A percentile compares a stretch with the other conserved stretches of the same genome.
phyloP scores from a whole-genome alignment of 129 eudicot genomes.

The Saposhnikovia divaricata region DNA sequence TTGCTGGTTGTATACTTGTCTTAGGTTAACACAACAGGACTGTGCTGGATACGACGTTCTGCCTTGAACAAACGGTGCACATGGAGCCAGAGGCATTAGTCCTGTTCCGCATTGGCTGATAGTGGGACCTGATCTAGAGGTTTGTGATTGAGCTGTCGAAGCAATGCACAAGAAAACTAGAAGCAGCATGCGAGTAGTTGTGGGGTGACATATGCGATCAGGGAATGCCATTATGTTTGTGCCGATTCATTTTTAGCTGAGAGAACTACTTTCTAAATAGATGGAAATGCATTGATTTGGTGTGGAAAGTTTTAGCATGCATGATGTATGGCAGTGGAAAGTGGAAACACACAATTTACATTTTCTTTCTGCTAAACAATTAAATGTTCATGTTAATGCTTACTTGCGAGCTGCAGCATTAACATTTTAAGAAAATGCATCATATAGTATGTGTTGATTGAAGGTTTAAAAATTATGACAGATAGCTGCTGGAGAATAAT shows the following conservation, averaged over 20 bases:
- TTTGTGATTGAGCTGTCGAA: constrained; percentile 12
- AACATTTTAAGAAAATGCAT: neutral
- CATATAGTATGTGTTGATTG: neutral
- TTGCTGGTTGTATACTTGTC: constrained; percentile 23
- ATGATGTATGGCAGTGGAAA: constrained; percentile 7
- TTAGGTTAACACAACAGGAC: constrained; percentile 32
- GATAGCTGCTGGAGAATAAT: neutral
- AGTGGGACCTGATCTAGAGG: constrained; percentile 15
- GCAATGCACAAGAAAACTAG: constrained; percentile 15
- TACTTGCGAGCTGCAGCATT: neutral
- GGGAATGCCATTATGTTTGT: constrained; percentile 8
- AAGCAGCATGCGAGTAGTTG: neutral
- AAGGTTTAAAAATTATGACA: neutral
- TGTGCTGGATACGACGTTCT: constrained; percentile 19
- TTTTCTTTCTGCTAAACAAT: constrained; percentile 3
- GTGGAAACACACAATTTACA: constrained; percentile 4
- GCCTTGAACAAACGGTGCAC: constrained; percentile 50
- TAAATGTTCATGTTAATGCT: neutral
- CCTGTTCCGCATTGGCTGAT: constrained; percentile 25
- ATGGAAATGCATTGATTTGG: constrained; percentile 15
- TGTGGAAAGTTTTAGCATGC: constrained; percentile 22
- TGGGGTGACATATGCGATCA: neutral
- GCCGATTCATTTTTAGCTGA: neutral
- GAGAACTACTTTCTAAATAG: constrained; percentile 2
- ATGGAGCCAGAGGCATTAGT: constrained; percentile 28